Percentiles rank a stretch among this genome's conserved stretches.
phyloP scores from a whole-genome alignment of 768 basidiomycete genomes.

The Tulasnella sp. region DNA sequence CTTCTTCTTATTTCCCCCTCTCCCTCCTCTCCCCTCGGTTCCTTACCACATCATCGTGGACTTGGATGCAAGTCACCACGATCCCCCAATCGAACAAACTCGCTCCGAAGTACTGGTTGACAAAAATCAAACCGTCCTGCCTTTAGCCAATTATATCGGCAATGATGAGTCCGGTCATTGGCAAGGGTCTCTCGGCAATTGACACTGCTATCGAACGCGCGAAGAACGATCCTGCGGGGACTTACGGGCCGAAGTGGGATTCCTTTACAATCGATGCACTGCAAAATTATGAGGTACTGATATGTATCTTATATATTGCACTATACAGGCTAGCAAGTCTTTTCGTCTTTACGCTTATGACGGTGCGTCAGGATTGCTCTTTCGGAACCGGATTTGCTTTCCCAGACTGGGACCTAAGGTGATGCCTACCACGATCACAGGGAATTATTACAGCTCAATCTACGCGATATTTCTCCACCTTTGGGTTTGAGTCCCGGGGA shows the following conservation, averaged over 20 bases:
- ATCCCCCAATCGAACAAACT: too few relatives aligned
- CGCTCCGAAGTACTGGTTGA: too few relatives aligned
- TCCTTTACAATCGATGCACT: too few relatives aligned
- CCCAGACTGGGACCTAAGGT: not conserved
- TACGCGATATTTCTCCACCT: not conserved
- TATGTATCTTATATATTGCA: not conserved
- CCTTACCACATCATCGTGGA: too few relatives aligned
- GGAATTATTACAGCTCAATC: not conserved
- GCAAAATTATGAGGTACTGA: not conserved
- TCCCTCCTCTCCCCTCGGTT: too few relatives aligned
- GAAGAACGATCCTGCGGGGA: not conserved
- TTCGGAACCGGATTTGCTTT: not conserved
- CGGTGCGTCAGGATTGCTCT: not conserved
- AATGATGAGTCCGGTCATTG: not conserved
- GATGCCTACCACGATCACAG: not conserved
- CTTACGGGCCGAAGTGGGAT: not conserved
- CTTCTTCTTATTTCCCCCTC: too few relatives aligned
- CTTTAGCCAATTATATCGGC: not conserved
- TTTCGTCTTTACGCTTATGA: not conserved
- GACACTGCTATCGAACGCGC: not conserved
- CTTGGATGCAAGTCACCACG: too few relatives aligned
- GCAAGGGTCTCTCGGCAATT: not conserved
- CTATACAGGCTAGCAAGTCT: not conserved
- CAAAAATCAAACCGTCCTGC: not conserved
- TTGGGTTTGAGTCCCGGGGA: not conserved